A percentile compares a stretch with the other conserved stretches of the same genome.
Conservation (phyloP, 2,329 filamentous ascomycete species). For the Colletotrichum ledebouriae region DNA sequence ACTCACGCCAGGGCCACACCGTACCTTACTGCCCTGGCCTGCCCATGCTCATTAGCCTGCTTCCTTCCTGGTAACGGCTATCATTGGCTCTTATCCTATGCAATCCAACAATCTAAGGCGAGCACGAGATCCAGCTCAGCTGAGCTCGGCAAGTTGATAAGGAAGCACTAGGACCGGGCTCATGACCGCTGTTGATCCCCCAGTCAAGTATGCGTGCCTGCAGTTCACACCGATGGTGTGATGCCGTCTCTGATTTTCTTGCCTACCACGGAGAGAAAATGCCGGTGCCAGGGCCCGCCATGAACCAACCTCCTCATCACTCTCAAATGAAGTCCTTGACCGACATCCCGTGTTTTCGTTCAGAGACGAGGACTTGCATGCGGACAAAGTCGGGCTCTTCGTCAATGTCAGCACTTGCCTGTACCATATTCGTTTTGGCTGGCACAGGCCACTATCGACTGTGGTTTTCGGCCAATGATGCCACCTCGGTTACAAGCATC, state of each 20-base stretch:
- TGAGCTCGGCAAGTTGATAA: conserved; percentile 11
- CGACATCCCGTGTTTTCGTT: conserved; percentile 11
- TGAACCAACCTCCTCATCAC: conserved; percentile 2
- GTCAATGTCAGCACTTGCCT: conserved; percentile 22
- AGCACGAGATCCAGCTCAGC: conserved; percentile 17
- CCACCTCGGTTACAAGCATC: not conserved
- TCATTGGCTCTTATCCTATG: conserved; percentile 16
- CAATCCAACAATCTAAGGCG: conserved; percentile 1
- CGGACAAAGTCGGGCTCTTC: conserved; percentile 28
- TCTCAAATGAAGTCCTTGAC: conserved; percentile 10
- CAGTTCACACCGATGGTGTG: conserved; percentile 16
- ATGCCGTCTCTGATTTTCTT: conserved; percentile 14
- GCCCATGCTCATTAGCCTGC: conserved; percentile 27
- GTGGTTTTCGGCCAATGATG: no score
- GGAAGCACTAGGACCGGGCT: not conserved
- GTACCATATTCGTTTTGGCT: not conserved
- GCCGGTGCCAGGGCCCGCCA: not conserved
- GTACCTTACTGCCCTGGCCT: conserved; percentile 15
- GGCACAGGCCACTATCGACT: no score
- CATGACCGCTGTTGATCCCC: not conserved
- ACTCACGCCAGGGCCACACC: conserved; percentile 24
- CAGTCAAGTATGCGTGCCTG: not conserved
- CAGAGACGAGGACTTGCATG: conserved; percentile 1
- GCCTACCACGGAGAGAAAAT: not conserved
- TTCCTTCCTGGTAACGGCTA: conserved; percentile 22